Percentiles rank a stretch among this genome's conserved stretches.
These are phyloP conservation scores for Cladophialophora psammophila DNA, from an alignment of 2,329 filamentous ascomycete species.

Conservation along the genomic window DNA sequence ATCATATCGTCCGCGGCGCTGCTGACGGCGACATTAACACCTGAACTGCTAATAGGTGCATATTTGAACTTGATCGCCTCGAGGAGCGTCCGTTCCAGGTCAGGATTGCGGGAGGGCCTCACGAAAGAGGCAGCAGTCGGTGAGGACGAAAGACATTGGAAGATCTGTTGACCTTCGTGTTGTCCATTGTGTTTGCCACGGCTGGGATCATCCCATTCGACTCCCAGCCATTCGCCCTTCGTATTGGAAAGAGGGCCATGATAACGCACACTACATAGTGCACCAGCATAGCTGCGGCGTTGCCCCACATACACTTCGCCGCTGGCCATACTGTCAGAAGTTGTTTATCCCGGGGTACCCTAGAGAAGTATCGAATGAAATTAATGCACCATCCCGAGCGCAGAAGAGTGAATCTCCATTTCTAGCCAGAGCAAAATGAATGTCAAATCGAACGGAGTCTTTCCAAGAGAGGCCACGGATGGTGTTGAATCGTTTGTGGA, in stretches of 20 bases:
- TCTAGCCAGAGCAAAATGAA: neutral
- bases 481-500: neutral
- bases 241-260: slow-evolving; percentile 78
- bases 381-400: neutral
- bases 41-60: slow-evolving; percentile 62
- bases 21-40: slow-evolving; percentile 19
- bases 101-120: slow-evolving; percentile 74
- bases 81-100: slow-evolving; percentile 75
- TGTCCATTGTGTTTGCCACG: slow-evolving; percentile 91
- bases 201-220: slow-evolving; percentile 91
- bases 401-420: neutral
- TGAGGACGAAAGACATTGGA: slow-evolving; percentile 63
- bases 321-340: slow-evolving; percentile 2
- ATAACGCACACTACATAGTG: slow-evolving; percentile 84
- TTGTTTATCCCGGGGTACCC: neutral
- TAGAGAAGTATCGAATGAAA: neutral
- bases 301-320: slow-evolving; percentile 60
- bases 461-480: neutral
- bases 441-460: neutral
- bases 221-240: slow-evolving; percentile 82
- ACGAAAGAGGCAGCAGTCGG: slow-evolving; percentile 85
- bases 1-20: slow-evolving; percentile 40
- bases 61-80: slow-evolving; percentile 86
- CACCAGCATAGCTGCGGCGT: slow-evolving; percentile 78
- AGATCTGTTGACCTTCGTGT: slow-evolving; percentile 80